Percentiles rank a stretch among this genome's conserved stretches.
phyloP scores from a whole-genome alignment of 2,329 filamentous ascomycete genomes.

The Colletotrichum orchidophilum region DNA sequence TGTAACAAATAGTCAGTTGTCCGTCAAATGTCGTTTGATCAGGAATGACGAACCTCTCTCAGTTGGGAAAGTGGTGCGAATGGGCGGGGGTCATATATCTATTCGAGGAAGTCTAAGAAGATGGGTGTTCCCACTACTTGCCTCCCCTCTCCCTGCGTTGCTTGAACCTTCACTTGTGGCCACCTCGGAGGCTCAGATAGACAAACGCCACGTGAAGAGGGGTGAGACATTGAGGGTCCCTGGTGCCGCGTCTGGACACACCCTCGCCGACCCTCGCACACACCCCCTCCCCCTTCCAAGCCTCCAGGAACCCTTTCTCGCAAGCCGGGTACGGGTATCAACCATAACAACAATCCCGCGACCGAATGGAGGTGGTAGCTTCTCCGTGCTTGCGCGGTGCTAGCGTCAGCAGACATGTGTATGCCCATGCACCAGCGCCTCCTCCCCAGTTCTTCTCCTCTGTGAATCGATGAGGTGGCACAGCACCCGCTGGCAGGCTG shows the following conservation, averaged over 20 bases:
- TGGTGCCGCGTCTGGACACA: not conserved
- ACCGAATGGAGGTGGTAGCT: slow-evolving; percentile 2
- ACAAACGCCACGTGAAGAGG: slow-evolving; percentile 22
- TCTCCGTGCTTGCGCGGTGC: slow-evolving; percentile 16
- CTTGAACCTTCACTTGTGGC: slow-evolving; percentile 12
- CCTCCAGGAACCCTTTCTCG: not conserved
- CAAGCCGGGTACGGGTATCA: not conserved
- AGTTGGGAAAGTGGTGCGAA: slow-evolving; percentile 9
- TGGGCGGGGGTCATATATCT: slow-evolving; percentile 21
- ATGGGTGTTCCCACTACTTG: slow-evolving; percentile 1
- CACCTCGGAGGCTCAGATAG: slow-evolving; percentile 21
- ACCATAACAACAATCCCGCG: not conserved
- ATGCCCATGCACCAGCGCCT: not conserved
- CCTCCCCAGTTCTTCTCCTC: not conserved
- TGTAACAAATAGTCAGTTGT: not conserved
- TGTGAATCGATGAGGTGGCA: not conserved
- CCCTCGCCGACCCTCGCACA: not conserved
- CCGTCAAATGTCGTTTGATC: not conserved
- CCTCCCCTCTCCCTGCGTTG: slow-evolving; percentile 1
- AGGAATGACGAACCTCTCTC: not conserved
- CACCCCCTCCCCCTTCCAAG: not conserved
- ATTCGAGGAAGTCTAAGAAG: not conserved
- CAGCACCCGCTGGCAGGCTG: not conserved
- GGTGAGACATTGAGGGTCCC: slow-evolving; percentile 2
- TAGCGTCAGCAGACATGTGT: slow-evolving; percentile 17